A percentile compares a stretch with the other conserved stretches of the same genome.
phyloP scores from a whole-genome alignment of 2,329 filamentous ascomycete species.

The Botrytis fabae region DNA sequence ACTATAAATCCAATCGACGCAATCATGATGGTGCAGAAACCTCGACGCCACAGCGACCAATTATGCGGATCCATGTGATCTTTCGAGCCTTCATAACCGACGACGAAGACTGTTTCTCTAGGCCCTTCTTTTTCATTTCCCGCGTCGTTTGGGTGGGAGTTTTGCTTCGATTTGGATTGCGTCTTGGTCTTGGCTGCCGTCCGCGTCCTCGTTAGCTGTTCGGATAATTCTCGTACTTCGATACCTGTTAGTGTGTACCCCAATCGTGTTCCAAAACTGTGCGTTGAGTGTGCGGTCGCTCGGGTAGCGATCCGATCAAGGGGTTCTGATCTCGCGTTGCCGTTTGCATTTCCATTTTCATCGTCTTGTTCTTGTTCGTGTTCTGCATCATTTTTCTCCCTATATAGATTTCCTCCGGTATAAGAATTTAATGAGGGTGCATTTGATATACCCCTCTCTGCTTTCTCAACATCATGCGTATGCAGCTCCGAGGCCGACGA shows the following conservation, averaged over 20 bases:
- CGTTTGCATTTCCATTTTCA: neutral
- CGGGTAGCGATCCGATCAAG: neutral
- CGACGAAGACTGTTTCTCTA: neutral
- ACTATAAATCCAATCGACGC: neutral
- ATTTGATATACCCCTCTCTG: neutral
- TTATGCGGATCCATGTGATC: neutral
- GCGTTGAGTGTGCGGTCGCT: neutral
- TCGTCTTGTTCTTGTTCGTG: neutral
- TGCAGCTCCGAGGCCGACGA: neutral
- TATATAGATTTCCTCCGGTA: neutral
- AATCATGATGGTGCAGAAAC: neutral
- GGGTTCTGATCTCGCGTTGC: neutral
- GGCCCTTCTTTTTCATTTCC: neutral
- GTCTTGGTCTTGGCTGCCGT: neutral
- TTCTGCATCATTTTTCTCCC: neutral
- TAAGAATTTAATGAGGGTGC: neutral
- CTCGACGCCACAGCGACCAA: neutral
- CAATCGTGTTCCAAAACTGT: neutral
- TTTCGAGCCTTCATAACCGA: neutral
- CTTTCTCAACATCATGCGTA: neutral
- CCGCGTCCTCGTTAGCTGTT: neutral
- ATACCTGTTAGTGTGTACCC: neutral
- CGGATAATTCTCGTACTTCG: neutral
- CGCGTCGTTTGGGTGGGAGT: fast-evolving
- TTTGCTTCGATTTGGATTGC: neutral